Base-by-base conservation (phyloP, 2,329 filamentous ascomycete genomes). In the Botryotinia calthae region DNA sequence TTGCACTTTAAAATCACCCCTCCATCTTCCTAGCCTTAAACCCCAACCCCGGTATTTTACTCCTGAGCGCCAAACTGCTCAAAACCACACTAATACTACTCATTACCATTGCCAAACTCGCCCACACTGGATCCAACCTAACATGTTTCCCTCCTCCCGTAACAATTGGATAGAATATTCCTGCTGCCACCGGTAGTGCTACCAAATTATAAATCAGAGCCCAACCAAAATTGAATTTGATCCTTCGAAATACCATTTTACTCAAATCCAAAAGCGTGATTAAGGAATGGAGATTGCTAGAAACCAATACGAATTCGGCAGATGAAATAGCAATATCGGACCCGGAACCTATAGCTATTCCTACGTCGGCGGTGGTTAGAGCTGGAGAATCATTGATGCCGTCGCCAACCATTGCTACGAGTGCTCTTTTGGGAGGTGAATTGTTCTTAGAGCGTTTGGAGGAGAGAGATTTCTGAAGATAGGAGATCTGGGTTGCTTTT, bases 31-130 rank as follows among this genome's bases (percentile, higher is more conserved):
- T 28, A 31, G 18, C 77, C 72, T 76, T 79, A 64, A 82, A 83
- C 12, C 82, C 83, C 16, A 84, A 31, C 25, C 79, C 75, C 16
- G 80, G 81, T 9, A 83, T 44, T n/a, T 76, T 71, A 74, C 76
- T 79, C 65, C 80, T 88, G 83, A 98, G 82, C 67, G 90, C 86
- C 79, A 97, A 82, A 83, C 92, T 95, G 81, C 94, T 97, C 79
- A 89, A 83, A 68, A 98, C 92, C 63, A 98, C 95, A 79, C 93
- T 96, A 76, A 98, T 90, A 81, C 92, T 95, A 82, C 94, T 97
- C 81, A 95, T 82, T 40, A 95, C 95, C 95, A 98, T 98, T 1
- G 95, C 95, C 80, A 97, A 82, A 76, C 90, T 91, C 8, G 95
- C 95, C 95, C 95, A 98, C 1, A 93, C 92, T 0, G 92, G 92